Evolutionary conservation across 2,329 filamentous ascomycete species (phyloP).

Genomic region (Claviceps digitariae): DNA sequence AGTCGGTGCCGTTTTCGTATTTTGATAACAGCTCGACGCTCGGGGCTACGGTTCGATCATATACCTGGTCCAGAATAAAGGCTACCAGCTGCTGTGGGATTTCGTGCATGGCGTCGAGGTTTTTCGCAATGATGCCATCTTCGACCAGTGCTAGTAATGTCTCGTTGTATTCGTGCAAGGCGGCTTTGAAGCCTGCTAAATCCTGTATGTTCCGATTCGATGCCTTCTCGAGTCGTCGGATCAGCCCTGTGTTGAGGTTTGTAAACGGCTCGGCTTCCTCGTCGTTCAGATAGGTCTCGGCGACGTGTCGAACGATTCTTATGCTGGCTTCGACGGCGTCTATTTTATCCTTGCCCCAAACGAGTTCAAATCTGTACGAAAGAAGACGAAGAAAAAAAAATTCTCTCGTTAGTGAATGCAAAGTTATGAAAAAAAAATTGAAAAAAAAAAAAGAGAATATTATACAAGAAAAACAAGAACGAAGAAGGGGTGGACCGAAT

Average conservation of each 20-base stretch:
- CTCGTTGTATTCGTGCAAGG: conserved; percentile 66
- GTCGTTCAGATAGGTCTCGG: conserved; percentile 63
- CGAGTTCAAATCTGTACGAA: conserved; percentile 40
- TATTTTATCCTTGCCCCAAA: conserved; percentile 66
- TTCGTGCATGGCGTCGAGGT: conserved; percentile 54
- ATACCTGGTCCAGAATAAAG: conserved; percentile 76
- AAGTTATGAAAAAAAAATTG: neutral
- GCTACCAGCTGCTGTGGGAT: conserved; percentile 61
- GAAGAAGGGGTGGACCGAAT: neutral
- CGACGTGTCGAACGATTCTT: conserved; percentile 53
- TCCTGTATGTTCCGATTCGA: conserved; percentile 51
- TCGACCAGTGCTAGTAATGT: conserved; percentile 50
- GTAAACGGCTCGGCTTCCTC: conserved; percentile 54
- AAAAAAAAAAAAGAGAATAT: neutral
- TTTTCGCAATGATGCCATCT: conserved; percentile 57
- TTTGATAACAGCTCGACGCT: conserved; percentile 70
- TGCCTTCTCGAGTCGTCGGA: conserved; percentile 64
- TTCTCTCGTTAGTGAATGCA: neutral
- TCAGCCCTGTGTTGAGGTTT: conserved; percentile 59
- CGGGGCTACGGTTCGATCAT: conserved; percentile 83
- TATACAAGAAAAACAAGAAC: too few species aligned
- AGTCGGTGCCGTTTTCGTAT: conserved; percentile 83
- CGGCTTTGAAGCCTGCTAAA: conserved; percentile 54
- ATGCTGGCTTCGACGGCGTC: conserved; percentile 64
- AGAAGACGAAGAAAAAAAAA: neutral